phyloP scores from a whole-genome alignment of 2,329 filamentous ascomycete species.

The Colletotrichum horii region DNA sequence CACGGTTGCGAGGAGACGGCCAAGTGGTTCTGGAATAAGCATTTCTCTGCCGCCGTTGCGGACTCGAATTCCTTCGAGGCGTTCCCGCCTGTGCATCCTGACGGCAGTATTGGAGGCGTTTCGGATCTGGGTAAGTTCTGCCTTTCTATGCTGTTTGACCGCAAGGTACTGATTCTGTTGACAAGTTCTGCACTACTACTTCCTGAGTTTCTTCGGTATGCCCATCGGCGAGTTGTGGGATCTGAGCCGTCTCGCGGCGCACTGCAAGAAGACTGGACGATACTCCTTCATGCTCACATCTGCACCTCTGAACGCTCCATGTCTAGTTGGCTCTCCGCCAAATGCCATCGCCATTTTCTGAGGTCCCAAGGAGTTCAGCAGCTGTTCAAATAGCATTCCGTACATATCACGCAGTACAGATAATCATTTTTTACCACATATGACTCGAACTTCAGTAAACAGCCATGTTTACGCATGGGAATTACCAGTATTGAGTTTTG shows the following conservation, averaged over 20 bases:
- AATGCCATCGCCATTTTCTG: slow-evolving; percentile 54
- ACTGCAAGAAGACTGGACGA: slow-evolving; percentile 55
- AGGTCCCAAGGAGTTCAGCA: neutral
- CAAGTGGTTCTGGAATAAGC: slow-evolving; percentile 72
- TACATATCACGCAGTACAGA: neutral
- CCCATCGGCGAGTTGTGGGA: slow-evolving; percentile 62
- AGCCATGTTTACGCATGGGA: neutral
- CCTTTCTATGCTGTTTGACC: fast-evolving
- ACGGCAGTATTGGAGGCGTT: slow-evolving; percentile 37
- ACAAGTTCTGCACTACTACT: slow-evolving; percentile 50
- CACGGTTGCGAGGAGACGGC: slow-evolving; percentile 56
- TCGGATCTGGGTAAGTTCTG: slow-evolving; percentile 42
- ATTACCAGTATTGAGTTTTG: neutral
- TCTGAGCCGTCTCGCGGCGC: slow-evolving; percentile 55
- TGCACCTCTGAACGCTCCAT: slow-evolving; percentile 62
- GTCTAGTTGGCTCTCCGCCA: slow-evolving; percentile 53
- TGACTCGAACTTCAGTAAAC: neutral
- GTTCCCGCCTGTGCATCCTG: slow-evolving; percentile 56
- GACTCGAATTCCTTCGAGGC: slow-evolving; percentile 70
- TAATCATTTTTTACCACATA: neutral
- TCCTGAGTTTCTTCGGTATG: slow-evolving; percentile 58
- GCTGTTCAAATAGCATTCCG: neutral
- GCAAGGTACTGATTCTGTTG: neutral
- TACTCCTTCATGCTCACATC: slow-evolving; percentile 70
- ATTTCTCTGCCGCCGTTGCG: slow-evolving; percentile 69